Evolutionary conservation across 2,329 filamentous ascomycete species (phyloP), one percentile per base, ranked within the genome.

Genomic region (Stachybotrys echinatus): DNA sequence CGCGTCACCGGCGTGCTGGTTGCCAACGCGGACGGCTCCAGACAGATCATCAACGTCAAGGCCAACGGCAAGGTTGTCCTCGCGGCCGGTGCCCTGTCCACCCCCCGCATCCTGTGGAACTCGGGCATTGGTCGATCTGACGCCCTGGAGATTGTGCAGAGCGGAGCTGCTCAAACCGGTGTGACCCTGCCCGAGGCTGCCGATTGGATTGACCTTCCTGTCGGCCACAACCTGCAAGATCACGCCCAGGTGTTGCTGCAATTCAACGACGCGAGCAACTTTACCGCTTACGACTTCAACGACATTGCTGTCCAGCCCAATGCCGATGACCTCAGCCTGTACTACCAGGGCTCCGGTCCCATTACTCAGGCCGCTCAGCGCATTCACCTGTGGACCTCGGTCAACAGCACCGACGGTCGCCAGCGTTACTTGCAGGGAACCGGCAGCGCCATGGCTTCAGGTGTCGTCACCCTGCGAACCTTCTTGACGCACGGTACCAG

Each of bases 1-100:
- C 76, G 77, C 51, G 74, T 84, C 51, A 86, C 82, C 1, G 85
- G 85, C 54, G 76, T 88, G 4, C 67, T 88, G 40, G 85, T 83
- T 52, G 74, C 17, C 62, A 70, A 44, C 74, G 75, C 18, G 81
- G 85, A 42, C 75, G 84, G 49, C 0, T 61, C 55, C 50, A 50
- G 55, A 27, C 59, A 61, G 45, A 61, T 61, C 38, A 61, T 61
- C 55, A 61, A 61, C 2, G 48, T 61, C 47, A 61, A 61, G 50
- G 21, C 47, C 1, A 57, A 57, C 0, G 59, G 59, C 3, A 61
- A 61, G 47, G 84, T 89, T 38, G 77, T 89, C 53, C 69, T 89
- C 39, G 79, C 85, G 10, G 81, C 83, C 1, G 86, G 86, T 47
- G 72, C 84, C 3, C 56, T 61, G 59, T 55, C 57, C 74, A 55